phyloP scores from a whole-genome alignment of 495 filamentous ascomycete species.

The Margaritispora aquatica region DNA sequence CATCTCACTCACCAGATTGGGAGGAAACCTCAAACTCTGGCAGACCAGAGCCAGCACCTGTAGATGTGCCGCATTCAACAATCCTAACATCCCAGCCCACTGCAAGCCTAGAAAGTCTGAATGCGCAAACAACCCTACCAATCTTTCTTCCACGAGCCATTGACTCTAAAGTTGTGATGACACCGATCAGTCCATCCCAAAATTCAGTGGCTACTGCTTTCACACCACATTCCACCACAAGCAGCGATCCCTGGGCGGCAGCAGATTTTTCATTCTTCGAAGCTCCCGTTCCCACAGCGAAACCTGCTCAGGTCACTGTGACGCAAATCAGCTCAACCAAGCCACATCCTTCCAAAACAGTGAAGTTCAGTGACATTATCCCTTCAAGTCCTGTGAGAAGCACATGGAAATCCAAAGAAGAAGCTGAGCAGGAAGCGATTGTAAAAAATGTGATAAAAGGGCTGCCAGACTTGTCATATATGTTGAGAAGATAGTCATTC shows the following conservation, averaged over 20 bases:
- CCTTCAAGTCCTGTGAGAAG: background rate
- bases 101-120: background rate
- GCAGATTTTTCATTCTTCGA: conserved; percentile 36
- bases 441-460: conserved; percentile 32
- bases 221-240: background rate
- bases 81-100: background rate
- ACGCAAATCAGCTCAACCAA: background rate
- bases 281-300: conserved; percentile 10
- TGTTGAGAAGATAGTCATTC: conserved; percentile 32
- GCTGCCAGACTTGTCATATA: conserved; percentile 48
- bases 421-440: conserved; percentile 28
- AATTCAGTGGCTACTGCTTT: background rate
- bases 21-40: conserved; percentile 15
- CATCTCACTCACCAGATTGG: conserved; percentile 7
- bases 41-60: background rate
- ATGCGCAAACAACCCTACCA: background rate
- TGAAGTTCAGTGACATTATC: conserved; percentile 11
- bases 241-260: conserved; percentile 28
- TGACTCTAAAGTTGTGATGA: background rate
- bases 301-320: background rate
- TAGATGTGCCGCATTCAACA: background rate
- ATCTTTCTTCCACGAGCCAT: background rate
- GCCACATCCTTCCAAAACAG: conserved; percentile 13
- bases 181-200: background rate
- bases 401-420: conserved; percentile 19